Evolutionary conservation across 192 early-diverging fungal species (phyloP), one percentile per base, ranked within the genome.

Genomic region (Spizellomyces punctatus): DNA sequence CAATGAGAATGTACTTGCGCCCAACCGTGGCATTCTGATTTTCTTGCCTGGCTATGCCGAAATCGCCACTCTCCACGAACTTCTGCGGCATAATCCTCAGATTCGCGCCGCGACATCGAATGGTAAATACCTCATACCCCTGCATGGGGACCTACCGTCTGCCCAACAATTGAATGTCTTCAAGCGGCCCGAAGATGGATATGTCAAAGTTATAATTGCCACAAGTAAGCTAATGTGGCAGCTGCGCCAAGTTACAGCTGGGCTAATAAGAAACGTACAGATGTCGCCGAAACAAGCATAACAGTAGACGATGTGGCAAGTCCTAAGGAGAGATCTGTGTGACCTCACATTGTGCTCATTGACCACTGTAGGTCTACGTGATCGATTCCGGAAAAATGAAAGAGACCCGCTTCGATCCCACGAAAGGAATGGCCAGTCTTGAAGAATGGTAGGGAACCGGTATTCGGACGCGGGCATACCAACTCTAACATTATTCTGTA

Each of bases 241-340:
- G 7, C 19, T 17, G 42, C 16, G 7, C 19, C 8, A n/a, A 7
- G 16, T 10, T 44, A 41, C 52, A 16, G 14, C 52, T 16, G 52
- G 52, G 17, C 14, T 54, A n/a, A n/a, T 54, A 85, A 43, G 87
- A 82, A 65, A 36, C 27, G 27, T 36, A 36, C 27, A 36, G 27
- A 93, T 67, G 88, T 94, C 65, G 91, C 92, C n/a, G 92, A 94
- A 72, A 94, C 92, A 0, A 82, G 85, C 73, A 89, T 94, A 52
- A 94, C 92, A 1, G 89, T 94, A 14, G 86, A 91, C 59, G 88
- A 86, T n/a, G 86, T 91, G 14, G 27, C 27, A 36, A 36, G 27
- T 76, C 70, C 69, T 73, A 89, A 64, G 84, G 76, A 22, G 82
- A 82, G 59, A 74, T 90, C 22, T 75, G 80, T 10, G 80, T 75